These are phyloP conservation scores for Xylaria longipes DNA, from an alignment of 495 filamentous ascomycete species.

Conservation along the genomic window DNA sequence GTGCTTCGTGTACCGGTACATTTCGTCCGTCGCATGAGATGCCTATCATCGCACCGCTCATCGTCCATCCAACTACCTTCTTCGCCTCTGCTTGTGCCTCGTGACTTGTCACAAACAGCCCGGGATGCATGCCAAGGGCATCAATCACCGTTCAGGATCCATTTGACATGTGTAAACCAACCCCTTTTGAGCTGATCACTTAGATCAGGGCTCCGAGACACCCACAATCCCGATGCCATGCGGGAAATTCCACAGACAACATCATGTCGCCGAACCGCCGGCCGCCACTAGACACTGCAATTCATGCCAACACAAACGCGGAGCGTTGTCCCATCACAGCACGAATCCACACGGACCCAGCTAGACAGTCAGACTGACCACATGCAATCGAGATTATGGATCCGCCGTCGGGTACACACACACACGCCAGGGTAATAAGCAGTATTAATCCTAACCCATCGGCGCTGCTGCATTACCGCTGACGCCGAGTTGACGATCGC, in stretches of 20 bases:
- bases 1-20: conserved; percentile 8
- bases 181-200: conserved; percentile 19
- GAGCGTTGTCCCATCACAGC: not conserved
- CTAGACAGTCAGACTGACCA: conserved; percentile 3
- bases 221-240: conserved; percentile 21
- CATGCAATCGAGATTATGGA: conserved; percentile 15
- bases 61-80: conserved; percentile 17
- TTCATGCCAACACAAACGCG: conserved; percentile 22
- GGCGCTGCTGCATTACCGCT: conserved; percentile 25
- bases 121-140: conserved; percentile 19
- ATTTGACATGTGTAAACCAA: conserved; percentile 22
- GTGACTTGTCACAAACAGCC: conserved; percentile 25
- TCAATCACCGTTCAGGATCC: conserved; percentile 21
- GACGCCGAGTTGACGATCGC: conserved; percentile 17
- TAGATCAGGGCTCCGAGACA: conserved; percentile 11
- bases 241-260: conserved; percentile 25
- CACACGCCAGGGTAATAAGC: not conserved
- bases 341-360: conserved; percentile 6
- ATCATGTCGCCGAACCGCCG: conserved; percentile 1
- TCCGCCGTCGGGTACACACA: conserved; percentile 17
- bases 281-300: not conserved
- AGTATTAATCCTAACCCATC: conserved; percentile 26
- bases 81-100: conserved; percentile 24
- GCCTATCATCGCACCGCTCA: conserved; percentile 21
- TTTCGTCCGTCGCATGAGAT: conserved; percentile 7